A percentile compares a stretch with the other conserved stretches of the same genome.
Conservation (phyloP, 192 early-diverging fungal species). For the Mortierella alpina region DNA sequence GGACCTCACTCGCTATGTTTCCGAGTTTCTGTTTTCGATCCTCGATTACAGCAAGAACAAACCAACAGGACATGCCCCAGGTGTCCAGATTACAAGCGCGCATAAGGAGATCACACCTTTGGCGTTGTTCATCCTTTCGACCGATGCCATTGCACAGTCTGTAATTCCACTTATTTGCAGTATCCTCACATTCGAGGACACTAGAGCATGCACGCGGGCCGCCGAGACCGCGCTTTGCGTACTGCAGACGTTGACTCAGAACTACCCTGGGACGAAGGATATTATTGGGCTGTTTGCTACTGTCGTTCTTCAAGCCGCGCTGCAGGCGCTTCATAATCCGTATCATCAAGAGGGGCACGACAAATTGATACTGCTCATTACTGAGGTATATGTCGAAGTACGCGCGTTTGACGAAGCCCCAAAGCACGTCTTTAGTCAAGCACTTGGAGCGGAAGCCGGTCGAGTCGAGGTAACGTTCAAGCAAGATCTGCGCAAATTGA, state of each 20-base stretch:
- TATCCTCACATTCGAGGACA: slow-evolving; percentile 44
- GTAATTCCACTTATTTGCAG: slow-evolving; percentile 24
- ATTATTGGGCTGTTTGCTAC: slow-evolving; percentile 20
- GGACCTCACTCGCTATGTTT: slow-evolving; percentile 24
- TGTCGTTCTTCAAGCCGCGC: slow-evolving; percentile 20
- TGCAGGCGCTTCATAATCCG: slow-evolving; percentile 43
- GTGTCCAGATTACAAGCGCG: background rate
- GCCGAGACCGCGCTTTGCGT: slow-evolving; percentile 22
- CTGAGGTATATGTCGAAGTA: slow-evolving; percentile 50
- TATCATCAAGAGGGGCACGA: slow-evolving; percentile 53
- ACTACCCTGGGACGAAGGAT: slow-evolving; percentile 20
- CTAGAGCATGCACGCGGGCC: slow-evolving; percentile 20
- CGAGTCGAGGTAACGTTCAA: slow-evolving; percentile 30
- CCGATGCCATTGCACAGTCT: slow-evolving; percentile 17
- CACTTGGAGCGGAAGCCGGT: slow-evolving; percentile 18
- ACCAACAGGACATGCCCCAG: background rate
- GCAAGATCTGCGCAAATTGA: too few species aligned
- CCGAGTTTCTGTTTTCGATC: slow-evolving; percentile 19
- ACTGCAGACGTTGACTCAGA: slow-evolving; percentile 24
- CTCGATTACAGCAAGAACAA: slow-evolving; percentile 25
- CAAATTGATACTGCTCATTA: slow-evolving; percentile 41
- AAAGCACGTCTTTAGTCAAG: slow-evolving; percentile 26
- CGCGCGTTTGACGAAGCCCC: slow-evolving; percentile 36
- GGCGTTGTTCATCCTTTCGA: slow-evolving; percentile 24
- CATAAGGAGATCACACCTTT: slow-evolving; percentile 35